These are phyloP conservation scores for Thelephora terrestris DNA, from an alignment of 1,284 basidiomycete species.

Conservation along the genomic window DNA sequence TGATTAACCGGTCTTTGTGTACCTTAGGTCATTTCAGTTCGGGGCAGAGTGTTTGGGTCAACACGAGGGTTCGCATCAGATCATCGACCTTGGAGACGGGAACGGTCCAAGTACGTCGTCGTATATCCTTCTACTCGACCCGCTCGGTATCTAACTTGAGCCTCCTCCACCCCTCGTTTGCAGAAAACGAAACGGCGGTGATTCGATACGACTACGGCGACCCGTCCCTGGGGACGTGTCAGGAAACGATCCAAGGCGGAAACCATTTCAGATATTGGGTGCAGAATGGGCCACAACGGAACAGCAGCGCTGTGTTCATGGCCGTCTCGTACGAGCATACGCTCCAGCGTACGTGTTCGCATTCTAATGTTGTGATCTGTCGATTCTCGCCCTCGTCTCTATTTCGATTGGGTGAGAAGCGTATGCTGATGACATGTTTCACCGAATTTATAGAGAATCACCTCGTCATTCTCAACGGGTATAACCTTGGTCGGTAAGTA, in stretches of 20 bases:
- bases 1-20: background rate
- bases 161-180: background rate
- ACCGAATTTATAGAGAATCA: background rate
- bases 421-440: background rate
- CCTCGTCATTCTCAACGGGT: slow-evolving; percentile 24
- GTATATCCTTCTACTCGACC: background rate
- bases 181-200: slow-evolving; percentile 70
- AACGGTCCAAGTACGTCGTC: slow-evolving; percentile 46
- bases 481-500: slow-evolving; percentile 42
- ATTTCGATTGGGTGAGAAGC: slow-evolving; percentile 1
- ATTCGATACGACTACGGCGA: slow-evolving; percentile 78
- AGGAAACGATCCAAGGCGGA: slow-evolving; percentile 82
- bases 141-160: background rate
- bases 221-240: slow-evolving; percentile 67
- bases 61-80: slow-evolving; percentile 60
- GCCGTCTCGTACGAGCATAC: slow-evolving; percentile 71
- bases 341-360: slow-evolving; percentile 33
- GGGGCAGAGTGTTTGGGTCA: slow-evolving; percentile 80
- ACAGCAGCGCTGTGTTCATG: slow-evolving; percentile 77
- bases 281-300: slow-evolving; percentile 55
- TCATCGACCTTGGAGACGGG: slow-evolving; percentile 81
- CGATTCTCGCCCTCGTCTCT: background rate
- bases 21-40: slow-evolving; percentile 45
- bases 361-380: background rate
- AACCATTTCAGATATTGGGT: slow-evolving; percentile 89